Percentiles rank a stretch among this genome's conserved stretches.
Evolutionary conservation across 352 stramenopile species (phyloP).

Genomic region (Phytophthora hybrid): DNA sequence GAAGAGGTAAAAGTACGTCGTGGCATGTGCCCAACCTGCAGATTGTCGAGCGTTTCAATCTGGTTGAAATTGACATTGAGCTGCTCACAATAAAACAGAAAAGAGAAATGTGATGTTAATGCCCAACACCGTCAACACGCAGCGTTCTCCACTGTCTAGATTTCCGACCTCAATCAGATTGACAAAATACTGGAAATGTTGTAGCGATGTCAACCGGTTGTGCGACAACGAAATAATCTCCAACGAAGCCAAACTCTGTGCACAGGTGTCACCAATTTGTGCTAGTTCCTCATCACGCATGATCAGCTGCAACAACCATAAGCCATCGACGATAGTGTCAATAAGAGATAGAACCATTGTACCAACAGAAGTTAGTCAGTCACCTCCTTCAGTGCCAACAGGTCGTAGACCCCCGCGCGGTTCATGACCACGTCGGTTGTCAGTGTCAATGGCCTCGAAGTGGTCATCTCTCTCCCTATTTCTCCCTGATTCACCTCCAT

Average conservation of each 20-base stretch:
- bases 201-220: conserved; percentile 68
- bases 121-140: background rate
- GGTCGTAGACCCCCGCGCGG: conserved; percentile 67
- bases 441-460: conserved; percentile 24
- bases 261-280: conserved; percentile 60
- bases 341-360: background rate
- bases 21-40: conserved; percentile 44
- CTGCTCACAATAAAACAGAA: conserved; percentile 30
- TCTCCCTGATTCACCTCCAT: conserved; percentile 17
- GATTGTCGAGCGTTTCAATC: conserved; percentile 54
- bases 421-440: conserved; percentile 68
- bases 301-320: conserved; percentile 56
- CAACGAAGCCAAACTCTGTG: conserved; percentile 60
- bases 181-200: conserved; percentile 71
- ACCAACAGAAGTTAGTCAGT: background rate
- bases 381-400: conserved; percentile 72
- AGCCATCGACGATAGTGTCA: background rate
- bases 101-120: background rate
- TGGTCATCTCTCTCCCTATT: background rate
- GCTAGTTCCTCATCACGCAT: conserved; percentile 69
- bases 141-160: background rate
- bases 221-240: conserved; percentile 88
- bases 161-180: conserved; percentile 77
- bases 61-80: conserved; percentile 80
- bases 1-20: no score